Evolutionary conservation across 1,284 basidiomycete genomes (phyloP), one percentile per base, ranked within the genome.

Genomic region (Somion occarium): DNA sequence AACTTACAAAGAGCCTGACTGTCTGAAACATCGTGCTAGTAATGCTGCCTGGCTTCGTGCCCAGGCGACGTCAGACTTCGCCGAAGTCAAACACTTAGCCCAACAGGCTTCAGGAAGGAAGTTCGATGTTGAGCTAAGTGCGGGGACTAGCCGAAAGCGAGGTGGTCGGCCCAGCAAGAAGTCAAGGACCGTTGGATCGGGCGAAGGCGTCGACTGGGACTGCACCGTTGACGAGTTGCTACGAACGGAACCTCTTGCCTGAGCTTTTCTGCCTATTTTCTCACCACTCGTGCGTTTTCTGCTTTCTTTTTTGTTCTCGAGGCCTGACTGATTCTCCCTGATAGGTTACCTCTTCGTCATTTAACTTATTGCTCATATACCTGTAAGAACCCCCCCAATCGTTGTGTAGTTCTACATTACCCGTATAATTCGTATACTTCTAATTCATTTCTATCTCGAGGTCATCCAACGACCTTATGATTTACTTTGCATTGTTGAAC

Each of bases 41-140:
- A 77, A 73, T 46, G 77, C 80, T 2, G 74, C 74, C 1, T 92
- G 86, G 70, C 69, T 92, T 38, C 73, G 78, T 24, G 90, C 89
- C 2, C 90, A 92, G 66, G 83, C 85, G 2, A 84, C 83, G 7
- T 68, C 70, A 12, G 82, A 88, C 59, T 76, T 85, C 51, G 75
- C 73, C 2, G 84, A 90, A 65, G 75, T 92, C 52, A 82, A 79
- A 62, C 73, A 77, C 37, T 73, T 90, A 13, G 82, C 83, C 4
- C 76, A 78, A 64, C 69, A 72, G 49, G 73, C 62, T 9, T 71
- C 69, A 43, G 75, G 78, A 11, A 64, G 64, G 52, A 70, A 68
- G 51, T 70, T 65, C 50, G 15, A 34, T 7, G 30, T 15, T 15
- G 30, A 15, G 15, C 24, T 24, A 5, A 20, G 7, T 38, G 12